A percentile compares a stretch with the other conserved stretches of the same genome.
These are phyloP conservation scores for Protea cynaroides DNA, from an alignment of 164 flowering plant genomes.

Conservation along the genomic window DNA sequence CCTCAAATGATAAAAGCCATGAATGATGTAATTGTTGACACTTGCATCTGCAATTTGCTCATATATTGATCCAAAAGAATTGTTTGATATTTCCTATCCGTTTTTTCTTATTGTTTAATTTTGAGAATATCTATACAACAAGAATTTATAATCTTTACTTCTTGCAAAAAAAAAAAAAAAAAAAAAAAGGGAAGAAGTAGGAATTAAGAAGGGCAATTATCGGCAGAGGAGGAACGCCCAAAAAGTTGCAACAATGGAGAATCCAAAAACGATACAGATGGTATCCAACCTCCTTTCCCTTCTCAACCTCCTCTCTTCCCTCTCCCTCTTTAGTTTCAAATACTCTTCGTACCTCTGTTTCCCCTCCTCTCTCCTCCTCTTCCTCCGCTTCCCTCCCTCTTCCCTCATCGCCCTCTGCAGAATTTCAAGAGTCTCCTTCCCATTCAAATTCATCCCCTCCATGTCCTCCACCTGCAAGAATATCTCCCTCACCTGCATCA, in stretches of 20 bases:
- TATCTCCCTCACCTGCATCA: slow-evolving; percentile 59
- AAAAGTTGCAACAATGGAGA: slow-evolving; percentile 13
- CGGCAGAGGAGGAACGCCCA: slow-evolving; percentile 12
- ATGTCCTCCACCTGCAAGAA: slow-evolving; percentile 60
- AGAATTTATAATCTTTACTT: no score
- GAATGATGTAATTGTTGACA: no score
- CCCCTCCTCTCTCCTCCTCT: slow-evolving; percentile 24
- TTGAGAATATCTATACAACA: no score
- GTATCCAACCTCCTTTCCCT: slow-evolving; percentile 39
- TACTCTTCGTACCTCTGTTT: slow-evolving; percentile 19
- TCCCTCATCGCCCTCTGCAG: slow-evolving; percentile 27
- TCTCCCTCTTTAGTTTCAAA: no score
- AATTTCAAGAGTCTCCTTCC: slow-evolving; percentile 50
- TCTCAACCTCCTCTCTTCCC: slow-evolving; percentile 31
- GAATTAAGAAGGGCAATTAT: background rate
- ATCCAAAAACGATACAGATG: slow-evolving; percentile 33
- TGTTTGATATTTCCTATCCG: no score
- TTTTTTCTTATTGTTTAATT: no score
- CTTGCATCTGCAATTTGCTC: no score
- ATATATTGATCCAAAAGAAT: no score
- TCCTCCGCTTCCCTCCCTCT: no score
- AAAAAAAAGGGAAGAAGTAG: no score
- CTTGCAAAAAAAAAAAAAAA: no score
- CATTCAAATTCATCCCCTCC: slow-evolving; percentile 54
- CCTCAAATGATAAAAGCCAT: no score